A percentile compares a stretch with the other conserved stretches of the same genome.
These are phyloP conservation scores for Boletus tomentosulus DNA, from an alignment of 768 basidiomycete species.

Conservation along the genomic window DNA sequence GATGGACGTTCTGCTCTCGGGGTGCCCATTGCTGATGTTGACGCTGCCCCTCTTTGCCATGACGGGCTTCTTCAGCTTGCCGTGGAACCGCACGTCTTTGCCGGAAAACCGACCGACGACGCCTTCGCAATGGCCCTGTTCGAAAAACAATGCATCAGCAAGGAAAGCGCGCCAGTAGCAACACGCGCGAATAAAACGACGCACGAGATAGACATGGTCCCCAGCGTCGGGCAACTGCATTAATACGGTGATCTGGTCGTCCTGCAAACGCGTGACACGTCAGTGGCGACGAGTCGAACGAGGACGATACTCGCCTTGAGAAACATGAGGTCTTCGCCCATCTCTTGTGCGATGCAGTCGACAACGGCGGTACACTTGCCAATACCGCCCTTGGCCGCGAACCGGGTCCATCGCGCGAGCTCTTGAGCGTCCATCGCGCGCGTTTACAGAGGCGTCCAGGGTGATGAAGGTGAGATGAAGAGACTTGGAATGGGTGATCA, in stretches of 20 bases:
- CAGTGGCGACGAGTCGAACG: slow-evolving; percentile 3
- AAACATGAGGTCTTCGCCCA: slow-evolving; percentile 79
- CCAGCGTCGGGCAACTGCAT: slow-evolving; percentile 62
- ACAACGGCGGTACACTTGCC: slow-evolving; percentile 69
- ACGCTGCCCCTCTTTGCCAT: slow-evolving; percentile 59
- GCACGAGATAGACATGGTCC: slow-evolving; percentile 50
- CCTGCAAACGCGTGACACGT: slow-evolving; percentile 37
- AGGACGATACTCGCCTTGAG: slow-evolving; percentile 50
- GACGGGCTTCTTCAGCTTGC: slow-evolving; percentile 74
- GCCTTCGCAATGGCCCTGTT: slow-evolving; percentile 81
- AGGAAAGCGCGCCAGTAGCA: too few relatives aligned
- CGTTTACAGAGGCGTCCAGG: too few relatives aligned
- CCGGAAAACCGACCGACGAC: slow-evolving; percentile 75
- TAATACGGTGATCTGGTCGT: slow-evolving; percentile 74
- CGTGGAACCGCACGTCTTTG: slow-evolving; percentile 61
- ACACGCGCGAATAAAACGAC: slow-evolving; percentile 17
- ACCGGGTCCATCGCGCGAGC: slow-evolving; percentile 77
- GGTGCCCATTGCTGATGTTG: background rate
- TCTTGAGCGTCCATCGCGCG: slow-evolving; percentile 61
- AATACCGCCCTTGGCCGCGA: slow-evolving; percentile 82
- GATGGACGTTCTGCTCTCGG: slow-evolving; percentile 16
- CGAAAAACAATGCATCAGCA: background rate
- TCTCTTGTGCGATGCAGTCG: slow-evolving; percentile 71
- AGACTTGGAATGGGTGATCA: too few relatives aligned
- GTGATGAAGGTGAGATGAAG: too few relatives aligned